These are phyloP conservation scores for Paramecium biaurelia DNA, from an alignment of 73 alveolate genomes.

Conservation along the genomic window DNA sequence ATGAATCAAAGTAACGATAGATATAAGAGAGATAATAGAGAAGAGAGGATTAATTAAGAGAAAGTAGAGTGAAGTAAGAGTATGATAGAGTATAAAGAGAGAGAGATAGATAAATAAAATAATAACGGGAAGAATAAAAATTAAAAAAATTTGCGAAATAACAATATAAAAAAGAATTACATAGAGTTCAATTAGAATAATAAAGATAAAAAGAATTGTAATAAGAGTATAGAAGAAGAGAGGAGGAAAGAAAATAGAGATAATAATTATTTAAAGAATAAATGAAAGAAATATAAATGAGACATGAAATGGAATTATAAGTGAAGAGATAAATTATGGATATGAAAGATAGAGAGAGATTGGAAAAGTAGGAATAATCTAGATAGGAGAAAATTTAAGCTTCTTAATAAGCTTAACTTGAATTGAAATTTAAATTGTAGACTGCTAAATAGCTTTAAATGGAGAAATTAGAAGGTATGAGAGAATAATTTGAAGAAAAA, in stretches of 20 bases:
- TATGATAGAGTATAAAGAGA: not conserved
- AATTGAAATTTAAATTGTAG: not conserved
- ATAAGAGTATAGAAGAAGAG: constrained; percentile 10
- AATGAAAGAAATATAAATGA: not conserved
- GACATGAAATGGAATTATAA: constrained; percentile 2
- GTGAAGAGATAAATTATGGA: not conserved
- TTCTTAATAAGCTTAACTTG: not conserved
- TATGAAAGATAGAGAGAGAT: constrained; percentile 2
- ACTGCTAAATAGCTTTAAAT: not conserved
- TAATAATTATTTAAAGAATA: not conserved
- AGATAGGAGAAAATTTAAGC: not conserved
- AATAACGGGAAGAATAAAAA: constrained; percentile 18
- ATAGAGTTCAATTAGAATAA: constrained; percentile 3
- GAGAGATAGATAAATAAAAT: constrained; percentile 15
- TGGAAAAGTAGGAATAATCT: not conserved
- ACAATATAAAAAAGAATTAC: not conserved
- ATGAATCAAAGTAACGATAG: not conserved
- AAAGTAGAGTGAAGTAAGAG: not conserved
- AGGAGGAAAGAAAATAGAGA: constrained; percentile 22
- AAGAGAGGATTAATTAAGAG: not conserved
- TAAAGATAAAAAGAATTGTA: not conserved
- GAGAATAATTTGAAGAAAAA: constrained; percentile 1
- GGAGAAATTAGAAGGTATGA: not conserved
- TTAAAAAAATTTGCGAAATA: not conserved
- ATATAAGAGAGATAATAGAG: not conserved